These are phyloP conservation scores for Trypanosoma rangeli DNA, from an alignment of 208 protist species.

Conservation along the genomic window DNA sequence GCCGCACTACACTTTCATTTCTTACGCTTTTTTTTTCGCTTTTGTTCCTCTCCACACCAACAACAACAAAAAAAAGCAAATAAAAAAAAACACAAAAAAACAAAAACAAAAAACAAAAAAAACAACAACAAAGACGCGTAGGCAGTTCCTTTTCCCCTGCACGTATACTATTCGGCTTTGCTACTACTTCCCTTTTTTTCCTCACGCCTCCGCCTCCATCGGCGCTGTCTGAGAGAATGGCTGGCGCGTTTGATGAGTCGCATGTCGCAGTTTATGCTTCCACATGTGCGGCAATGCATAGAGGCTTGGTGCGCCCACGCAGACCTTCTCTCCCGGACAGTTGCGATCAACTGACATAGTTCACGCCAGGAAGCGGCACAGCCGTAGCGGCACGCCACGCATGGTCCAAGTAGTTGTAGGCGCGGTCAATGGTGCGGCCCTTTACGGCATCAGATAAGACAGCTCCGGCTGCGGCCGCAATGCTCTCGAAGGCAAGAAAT, in stretches of 20 bases:
- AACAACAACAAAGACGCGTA: background rate
- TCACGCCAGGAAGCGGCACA: slow-evolving; percentile 63
- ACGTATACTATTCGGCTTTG: too few relatives aligned
- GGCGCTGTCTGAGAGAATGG: too few relatives aligned
- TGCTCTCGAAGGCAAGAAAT: slow-evolving; percentile 73
- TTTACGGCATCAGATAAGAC: slow-evolving; percentile 45
- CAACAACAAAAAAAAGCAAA: too few relatives aligned
- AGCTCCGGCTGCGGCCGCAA: slow-evolving; percentile 42
- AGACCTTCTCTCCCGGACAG: too few relatives aligned
- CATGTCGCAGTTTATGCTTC: too few relatives aligned
- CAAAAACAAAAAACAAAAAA: background rate
- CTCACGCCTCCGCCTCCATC: too few relatives aligned
- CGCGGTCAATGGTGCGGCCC: slow-evolving; percentile 57
- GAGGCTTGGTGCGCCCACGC: too few relatives aligned
- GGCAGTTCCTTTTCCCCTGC: too few relatives aligned
- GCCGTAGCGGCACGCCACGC: slow-evolving; percentile 63
- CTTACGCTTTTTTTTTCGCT: background rate
- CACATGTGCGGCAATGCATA: too few relatives aligned
- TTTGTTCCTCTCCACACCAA: background rate
- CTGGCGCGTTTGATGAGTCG: too few relatives aligned
- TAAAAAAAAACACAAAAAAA: background rate
- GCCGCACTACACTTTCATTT: too few relatives aligned
- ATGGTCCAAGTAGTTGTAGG: slow-evolving; percentile 88
- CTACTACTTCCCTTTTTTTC: too few relatives aligned
- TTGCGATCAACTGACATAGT: slow-evolving; percentile 38